A percentile compares a stretch with the other conserved stretches of the same genome.
Conservation (phyloP, 148 eudicot genomes). For the Rhododendron simsii region DNA sequence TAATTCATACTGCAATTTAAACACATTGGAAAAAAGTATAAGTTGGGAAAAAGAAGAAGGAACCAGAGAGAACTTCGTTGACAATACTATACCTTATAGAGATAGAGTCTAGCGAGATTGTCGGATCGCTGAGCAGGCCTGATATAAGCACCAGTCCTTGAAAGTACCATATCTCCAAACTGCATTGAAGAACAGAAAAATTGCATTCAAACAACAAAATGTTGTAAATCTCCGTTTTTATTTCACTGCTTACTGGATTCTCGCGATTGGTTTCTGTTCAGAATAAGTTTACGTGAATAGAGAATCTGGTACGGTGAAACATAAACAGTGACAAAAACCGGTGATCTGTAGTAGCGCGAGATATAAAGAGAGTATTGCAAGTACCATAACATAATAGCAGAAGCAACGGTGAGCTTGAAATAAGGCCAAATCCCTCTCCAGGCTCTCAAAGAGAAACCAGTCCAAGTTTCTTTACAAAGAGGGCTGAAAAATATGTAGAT, state of each 20-base stretch:
- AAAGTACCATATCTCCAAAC: slow-evolving; percentile 58
- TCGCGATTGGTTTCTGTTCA: no score
- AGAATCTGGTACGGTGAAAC: not conserved
- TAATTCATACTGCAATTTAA: slow-evolving; percentile 44
- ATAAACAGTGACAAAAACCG: not conserved
- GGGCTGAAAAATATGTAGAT: slow-evolving; percentile 39
- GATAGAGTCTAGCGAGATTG: slow-evolving; percentile 50
- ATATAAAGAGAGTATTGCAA: not conserved
- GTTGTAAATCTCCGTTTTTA: no score
- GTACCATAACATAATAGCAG: slow-evolving; percentile 57
- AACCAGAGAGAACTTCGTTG: not conserved
- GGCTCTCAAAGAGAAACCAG: slow-evolving; percentile 38
- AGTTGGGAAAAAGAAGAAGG: not conserved
- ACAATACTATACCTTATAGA: slow-evolving; percentile 42
- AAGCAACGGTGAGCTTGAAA: slow-evolving; percentile 53
- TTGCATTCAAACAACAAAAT: not conserved
- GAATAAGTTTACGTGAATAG: no score
- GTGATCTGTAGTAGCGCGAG: not conserved
- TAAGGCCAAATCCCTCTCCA: slow-evolving; percentile 57
- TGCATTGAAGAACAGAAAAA: not conserved
- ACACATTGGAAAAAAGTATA: not conserved
- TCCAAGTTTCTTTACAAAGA: slow-evolving; percentile 47
- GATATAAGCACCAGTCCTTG: slow-evolving; percentile 65
- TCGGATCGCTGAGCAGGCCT: slow-evolving; percentile 53
- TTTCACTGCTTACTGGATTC: not conserved